Percentiles rank a stretch among this genome's conserved stretches.
Conservation (phyloP, 176 grass and related monocot species). For the Musa itinerans region DNA sequence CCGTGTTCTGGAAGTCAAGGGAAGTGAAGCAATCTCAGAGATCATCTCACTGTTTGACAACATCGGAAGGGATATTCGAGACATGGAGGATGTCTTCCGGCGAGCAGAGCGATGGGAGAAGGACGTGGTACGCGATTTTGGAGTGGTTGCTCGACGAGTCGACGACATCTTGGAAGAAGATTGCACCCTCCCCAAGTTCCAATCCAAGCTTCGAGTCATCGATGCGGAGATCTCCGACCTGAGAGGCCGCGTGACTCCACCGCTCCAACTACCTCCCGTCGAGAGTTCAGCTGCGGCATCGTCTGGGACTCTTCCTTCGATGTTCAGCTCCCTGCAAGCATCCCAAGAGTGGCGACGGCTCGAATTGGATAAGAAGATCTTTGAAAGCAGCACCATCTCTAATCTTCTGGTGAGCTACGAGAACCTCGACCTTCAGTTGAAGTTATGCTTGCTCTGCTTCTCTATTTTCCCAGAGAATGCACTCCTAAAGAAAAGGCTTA, state of each 20-base stretch:
- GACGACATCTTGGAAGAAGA: no score
- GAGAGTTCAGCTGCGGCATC: neutral
- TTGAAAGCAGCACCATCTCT: neutral
- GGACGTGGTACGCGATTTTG: neutral
- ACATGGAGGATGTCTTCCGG: neutral
- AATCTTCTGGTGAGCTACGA: neutral
- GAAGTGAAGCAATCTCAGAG: neutral
- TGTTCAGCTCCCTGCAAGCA: neutral
- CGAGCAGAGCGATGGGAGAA: neutral
- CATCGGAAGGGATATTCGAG: neutral
- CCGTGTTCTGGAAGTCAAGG: neutral
- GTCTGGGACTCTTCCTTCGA: neutral
- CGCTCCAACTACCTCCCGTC: neutral
- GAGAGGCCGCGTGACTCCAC: no score
- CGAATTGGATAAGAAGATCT: neutral
- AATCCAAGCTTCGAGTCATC: no score
- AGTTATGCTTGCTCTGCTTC: conserved; percentile 48
- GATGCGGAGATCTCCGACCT: no score
- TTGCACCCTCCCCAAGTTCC: no score
- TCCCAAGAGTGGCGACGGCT: neutral
- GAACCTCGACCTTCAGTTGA: conserved; percentile 43
- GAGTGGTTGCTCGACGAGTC: no score
- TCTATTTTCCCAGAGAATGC: conserved; percentile 55
- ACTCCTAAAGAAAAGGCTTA: conserved; percentile 41
- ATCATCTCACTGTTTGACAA: neutral